Conservation (phyloP, 2,329 filamentous ascomycete species). For the Pseudogymnoascus sp. region DNA sequence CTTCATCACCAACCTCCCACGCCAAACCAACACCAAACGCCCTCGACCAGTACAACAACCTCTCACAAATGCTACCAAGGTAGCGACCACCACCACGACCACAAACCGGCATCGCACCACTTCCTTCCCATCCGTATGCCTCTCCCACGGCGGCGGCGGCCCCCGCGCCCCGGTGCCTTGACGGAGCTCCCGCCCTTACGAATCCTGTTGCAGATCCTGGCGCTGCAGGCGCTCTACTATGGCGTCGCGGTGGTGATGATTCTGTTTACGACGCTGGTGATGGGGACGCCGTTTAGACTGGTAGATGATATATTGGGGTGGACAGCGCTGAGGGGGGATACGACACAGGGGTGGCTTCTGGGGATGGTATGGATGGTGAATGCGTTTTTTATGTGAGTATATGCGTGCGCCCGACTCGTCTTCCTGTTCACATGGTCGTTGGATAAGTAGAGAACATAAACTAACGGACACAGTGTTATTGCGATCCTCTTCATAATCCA, state of each 20-base stretch:
- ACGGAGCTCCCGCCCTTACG: conserved; percentile 59
- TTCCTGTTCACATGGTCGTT: no score
- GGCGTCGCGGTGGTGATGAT: conserved; percentile 53
- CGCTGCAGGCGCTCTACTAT: conserved; percentile 61
- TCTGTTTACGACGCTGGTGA: conserved; percentile 60
- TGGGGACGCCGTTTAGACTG: conserved; percentile 48
- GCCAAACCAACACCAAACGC: background rate
- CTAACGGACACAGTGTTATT: conserved; percentile 53
- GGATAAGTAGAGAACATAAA: background rate
- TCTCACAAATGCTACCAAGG: conserved; percentile 6
- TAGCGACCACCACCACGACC: background rate
- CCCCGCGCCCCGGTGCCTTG: conserved; percentile 57
- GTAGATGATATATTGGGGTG: conserved; percentile 56
- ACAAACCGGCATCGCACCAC: background rate
- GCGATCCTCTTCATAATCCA: conserved; percentile 77
- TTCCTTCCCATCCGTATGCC: conserved; percentile 33
- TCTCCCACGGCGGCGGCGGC: conserved; percentile 44
- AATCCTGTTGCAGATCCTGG: conserved; percentile 58
- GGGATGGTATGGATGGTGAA: conserved; percentile 62
- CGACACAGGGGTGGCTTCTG: conserved; percentile 62
- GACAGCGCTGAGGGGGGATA: conserved; percentile 57
- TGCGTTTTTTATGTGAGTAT: conserved; percentile 53
- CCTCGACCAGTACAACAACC: background rate
- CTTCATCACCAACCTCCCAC: background rate
- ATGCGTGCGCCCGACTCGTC: conserved; percentile 9